Percentiles rank a stretch among this genome's conserved stretches.
phyloP scores from a whole-genome alignment of 176 grass and related monocot species.

The Musa troglodytarum region DNA sequence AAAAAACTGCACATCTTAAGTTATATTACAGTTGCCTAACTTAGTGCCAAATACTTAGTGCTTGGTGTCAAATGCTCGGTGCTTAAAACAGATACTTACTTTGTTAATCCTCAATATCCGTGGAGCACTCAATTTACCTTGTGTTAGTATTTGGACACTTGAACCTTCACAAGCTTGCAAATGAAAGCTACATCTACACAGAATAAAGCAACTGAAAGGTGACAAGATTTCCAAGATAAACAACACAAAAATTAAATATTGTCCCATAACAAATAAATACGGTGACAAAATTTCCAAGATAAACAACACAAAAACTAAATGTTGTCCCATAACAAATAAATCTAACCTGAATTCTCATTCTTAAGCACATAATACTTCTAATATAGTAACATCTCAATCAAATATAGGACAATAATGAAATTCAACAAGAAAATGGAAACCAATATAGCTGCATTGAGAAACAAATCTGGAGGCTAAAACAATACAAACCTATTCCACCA shows the following conservation, averaged over 20 bases:
- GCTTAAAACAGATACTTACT: slow-evolving; percentile 39
- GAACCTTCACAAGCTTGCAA: slow-evolving; percentile 89
- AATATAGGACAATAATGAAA: not conserved
- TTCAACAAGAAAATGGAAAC: not conserved
- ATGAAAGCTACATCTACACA: slow-evolving; percentile 83
- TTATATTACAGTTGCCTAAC: not conserved
- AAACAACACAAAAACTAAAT: not conserved
- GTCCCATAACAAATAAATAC: not conserved
- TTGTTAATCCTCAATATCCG: slow-evolving; percentile 90
- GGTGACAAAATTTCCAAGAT: not conserved
- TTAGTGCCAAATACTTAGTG: not conserved
- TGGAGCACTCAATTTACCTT: slow-evolving; percentile 89
- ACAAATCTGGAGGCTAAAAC: not conserved
- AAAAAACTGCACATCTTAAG: not conserved
- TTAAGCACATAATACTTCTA: not conserved
- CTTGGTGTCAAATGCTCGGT: not conserved
- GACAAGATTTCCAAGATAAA: not conserved
- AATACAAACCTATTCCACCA: not conserved
- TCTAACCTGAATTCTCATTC: not conserved
- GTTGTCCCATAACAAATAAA: not conserved
- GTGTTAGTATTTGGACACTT: slow-evolving; percentile 58
- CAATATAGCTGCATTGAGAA: not conserved
- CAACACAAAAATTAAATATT: not conserved
- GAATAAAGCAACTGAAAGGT: slow-evolving; percentile 16
- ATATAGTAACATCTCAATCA: not conserved